Evolutionary conservation across 1,139 yeast species (phyloP).

Genomic region (Torulaspora pretoriensis): DNA sequence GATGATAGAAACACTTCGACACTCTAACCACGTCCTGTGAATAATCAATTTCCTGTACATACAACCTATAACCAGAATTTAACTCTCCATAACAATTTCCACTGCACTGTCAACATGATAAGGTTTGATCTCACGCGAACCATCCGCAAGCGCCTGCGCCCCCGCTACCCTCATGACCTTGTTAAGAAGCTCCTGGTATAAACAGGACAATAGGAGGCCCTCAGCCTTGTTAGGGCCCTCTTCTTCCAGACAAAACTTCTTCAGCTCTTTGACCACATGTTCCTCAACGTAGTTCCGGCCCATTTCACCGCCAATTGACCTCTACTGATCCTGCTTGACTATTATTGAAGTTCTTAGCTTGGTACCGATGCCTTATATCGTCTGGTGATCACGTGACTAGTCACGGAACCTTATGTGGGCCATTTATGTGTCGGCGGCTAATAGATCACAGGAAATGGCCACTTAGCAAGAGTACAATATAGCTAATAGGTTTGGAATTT

Average conservation of each 20-base stretch:
- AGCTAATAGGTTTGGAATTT: not conserved
- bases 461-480: not conserved
- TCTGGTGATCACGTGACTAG: not conserved
- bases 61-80: not conserved
- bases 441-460: not conserved
- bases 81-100: constrained; percentile 12
- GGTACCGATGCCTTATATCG: too few species aligned
- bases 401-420: not conserved
- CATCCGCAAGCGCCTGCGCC: constrained; percentile 21
- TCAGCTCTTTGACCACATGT: constrained; percentile 10
- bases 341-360: not conserved
- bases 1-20: constrained; percentile 47
- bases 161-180: constrained; percentile 21
- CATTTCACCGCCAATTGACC: not conserved
- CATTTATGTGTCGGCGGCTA: constrained; percentile 7
- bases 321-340: not conserved
- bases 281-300: constrained; percentile 6
- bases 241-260: constrained; percentile 9
- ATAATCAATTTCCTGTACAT: not conserved
- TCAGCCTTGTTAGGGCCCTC: constrained; percentile 18
- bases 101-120: constrained; percentile 22
- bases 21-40: constrained; percentile 11
- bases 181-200: constrained; percentile 20
- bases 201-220: constrained; percentile 18
- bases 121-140: constrained; percentile 19